A percentile compares a stretch with the other conserved stretches of the same genome.
These are phyloP conservation scores for Kwoniella newhampshirensis DNA, from an alignment of 768 basidiomycete species.

Conservation along the genomic window DNA sequence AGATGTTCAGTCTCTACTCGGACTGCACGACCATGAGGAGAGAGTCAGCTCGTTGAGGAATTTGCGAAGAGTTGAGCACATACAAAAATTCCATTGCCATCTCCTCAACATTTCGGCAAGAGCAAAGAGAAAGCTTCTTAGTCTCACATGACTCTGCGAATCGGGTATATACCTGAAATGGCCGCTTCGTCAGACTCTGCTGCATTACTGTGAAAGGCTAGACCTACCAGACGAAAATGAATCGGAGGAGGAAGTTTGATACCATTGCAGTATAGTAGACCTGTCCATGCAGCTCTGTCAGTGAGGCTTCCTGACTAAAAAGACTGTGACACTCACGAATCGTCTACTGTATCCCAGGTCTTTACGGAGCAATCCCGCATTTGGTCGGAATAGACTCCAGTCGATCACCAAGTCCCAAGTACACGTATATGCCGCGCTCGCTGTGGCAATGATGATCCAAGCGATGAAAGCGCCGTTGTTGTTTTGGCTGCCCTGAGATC, in stretches of 20 bases:
- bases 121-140: slow-evolving; percentile 68
- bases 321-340: slow-evolving; percentile 15
- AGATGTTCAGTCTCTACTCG: slow-evolving; percentile 88
- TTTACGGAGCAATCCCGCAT: slow-evolving; percentile 65
- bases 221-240: slow-evolving; percentile 67
- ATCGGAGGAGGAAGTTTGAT: slow-evolving; percentile 71
- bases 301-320: no score
- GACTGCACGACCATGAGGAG: slow-evolving; percentile 55
- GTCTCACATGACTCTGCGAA: slow-evolving; percentile 55
- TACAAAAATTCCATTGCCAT: slow-evolving; percentile 90
- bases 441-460: slow-evolving; percentile 66
- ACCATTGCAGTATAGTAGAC: slow-evolving; percentile 57
- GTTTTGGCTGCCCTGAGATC: slow-evolving; percentile 58
- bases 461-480: slow-evolving; percentile 62
- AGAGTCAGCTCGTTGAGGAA: slow-evolving; percentile 13
- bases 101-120: slow-evolving; percentile 75
- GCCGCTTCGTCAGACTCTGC: neutral
- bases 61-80: slow-evolving; percentile 43
- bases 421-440: slow-evolving; percentile 69
- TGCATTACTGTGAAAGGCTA: neutral
- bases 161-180: slow-evolving; percentile 63
- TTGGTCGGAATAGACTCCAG: slow-evolving; percentile 74
- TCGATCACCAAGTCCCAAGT: slow-evolving; percentile 89
- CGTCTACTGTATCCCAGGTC: slow-evolving; percentile 70
- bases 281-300: no score